Conservation (phyloP, 2,329 filamentous ascomycete species). For the Bretziella fagacearum region DNA sequence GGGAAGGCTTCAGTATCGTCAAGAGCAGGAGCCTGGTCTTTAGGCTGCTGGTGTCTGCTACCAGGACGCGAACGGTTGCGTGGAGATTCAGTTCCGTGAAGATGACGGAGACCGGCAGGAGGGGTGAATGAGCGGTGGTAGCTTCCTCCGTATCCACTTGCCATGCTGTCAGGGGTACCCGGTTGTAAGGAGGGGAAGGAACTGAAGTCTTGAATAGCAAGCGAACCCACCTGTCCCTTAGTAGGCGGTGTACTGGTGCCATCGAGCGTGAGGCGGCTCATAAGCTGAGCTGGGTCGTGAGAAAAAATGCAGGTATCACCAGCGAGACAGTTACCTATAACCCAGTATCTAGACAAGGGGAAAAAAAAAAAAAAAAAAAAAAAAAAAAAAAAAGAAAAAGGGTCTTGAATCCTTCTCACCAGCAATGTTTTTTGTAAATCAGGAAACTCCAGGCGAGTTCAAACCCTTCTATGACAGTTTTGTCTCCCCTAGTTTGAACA, state of each 20-base stretch:
- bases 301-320: conserved; percentile 93
- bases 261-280: conserved; percentile 64
- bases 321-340: conserved; percentile 87
- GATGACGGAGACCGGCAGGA: conserved; percentile 53
- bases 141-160: conserved; percentile 22
- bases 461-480: too few species aligned
- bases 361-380: conserved; percentile 11
- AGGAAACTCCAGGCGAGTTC: too few species aligned
- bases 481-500: too few species aligned
- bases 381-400: too few species aligned
- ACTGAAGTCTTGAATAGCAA: conserved; percentile 70
- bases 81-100: conserved; percentile 43
- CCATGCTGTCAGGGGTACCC: conserved; percentile 40
- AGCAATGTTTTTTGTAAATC: too few species aligned
- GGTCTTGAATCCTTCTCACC: too few species aligned
- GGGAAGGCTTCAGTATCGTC: conserved; percentile 96
- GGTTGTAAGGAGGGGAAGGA: conserved; percentile 65
- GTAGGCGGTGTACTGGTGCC: conserved; percentile 45
- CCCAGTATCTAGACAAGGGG: conserved; percentile 59
- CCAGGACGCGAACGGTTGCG: conserved; percentile 66
- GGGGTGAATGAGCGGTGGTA: conserved; percentile 40
- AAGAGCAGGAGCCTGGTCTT: conserved; percentile 51
- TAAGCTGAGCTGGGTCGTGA: conserved; percentile 75
- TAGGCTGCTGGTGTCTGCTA: conserved; percentile 48
- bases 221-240: conserved; percentile 39